A percentile compares a stretch with the other conserved stretches of the same genome.
These are phyloP conservation scores for Fraxinus xanthoxyloides DNA, from an alignment of 305 asterid species.

Conservation along the genomic window DNA sequence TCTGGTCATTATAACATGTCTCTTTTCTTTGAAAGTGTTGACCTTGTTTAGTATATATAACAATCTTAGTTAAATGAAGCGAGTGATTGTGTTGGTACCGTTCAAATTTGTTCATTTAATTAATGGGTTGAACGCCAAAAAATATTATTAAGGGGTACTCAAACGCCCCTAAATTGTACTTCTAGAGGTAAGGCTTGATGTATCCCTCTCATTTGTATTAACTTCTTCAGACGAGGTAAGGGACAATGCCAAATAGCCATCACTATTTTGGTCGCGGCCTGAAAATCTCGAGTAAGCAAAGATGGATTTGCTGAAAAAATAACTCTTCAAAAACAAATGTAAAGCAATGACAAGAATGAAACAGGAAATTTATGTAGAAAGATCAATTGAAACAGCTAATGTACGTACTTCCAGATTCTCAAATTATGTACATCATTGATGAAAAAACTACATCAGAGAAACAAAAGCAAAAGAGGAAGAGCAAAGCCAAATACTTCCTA, in stretches of 20 bases:
- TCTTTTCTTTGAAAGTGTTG: not conserved
- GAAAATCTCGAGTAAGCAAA: not conserved
- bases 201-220: not conserved
- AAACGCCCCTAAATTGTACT: not conserved
- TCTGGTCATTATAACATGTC: not conserved
- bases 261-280: not conserved
- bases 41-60: not conserved
- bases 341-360: not conserved
- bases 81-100: not conserved
- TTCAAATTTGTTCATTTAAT: not conserved
- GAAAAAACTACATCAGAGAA: constrained; percentile 20
- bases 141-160: not conserved
- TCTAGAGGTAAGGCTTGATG: not conserved
- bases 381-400: not conserved
- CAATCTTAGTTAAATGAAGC: not conserved
- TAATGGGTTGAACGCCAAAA: not conserved
- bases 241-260: not conserved
- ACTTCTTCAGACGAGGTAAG: not conserved
- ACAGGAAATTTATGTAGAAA: constrained; percentile 15
- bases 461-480: not conserved
- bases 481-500: constrained; percentile 15
- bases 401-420: constrained; percentile 21
- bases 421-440: constrained; percentile 29
- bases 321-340: not conserved
- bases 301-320: not conserved